Conservation (phyloP, 1,284 basidiomycete genomes). For the Heterobasidion parviporum region DNA sequence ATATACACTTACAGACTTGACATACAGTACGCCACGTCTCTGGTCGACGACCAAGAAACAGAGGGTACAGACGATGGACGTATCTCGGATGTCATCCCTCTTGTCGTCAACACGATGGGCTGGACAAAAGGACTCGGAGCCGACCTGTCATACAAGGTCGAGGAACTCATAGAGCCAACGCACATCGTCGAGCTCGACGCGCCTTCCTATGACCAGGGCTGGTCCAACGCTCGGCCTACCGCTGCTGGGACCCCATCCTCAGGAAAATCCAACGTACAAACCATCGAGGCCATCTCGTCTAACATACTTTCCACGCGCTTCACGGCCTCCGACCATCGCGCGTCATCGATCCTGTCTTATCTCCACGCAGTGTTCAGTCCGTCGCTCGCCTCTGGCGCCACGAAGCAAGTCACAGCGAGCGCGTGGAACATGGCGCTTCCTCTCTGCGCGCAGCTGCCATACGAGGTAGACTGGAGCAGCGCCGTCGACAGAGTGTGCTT, state of each 20-base stretch:
- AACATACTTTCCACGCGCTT: constrained; percentile 34
- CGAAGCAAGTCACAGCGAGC: constrained; percentile 23
- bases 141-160: constrained; percentile 68
- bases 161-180: constrained; percentile 57
- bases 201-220: constrained; percentile 12
- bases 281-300: constrained; percentile 28
- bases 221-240: neutral
- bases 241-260: neutral
- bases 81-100: constrained; percentile 57
- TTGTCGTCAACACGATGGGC: constrained; percentile 94
- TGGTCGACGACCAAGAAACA: constrained; percentile 16
- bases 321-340: constrained; percentile 69
- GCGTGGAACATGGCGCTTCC: constrained; percentile 68
- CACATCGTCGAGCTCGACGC: constrained; percentile 52
- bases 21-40: constrained; percentile 40
- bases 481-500: constrained; percentile 60
- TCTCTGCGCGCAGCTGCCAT: constrained; percentile 62
- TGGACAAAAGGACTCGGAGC: constrained; percentile 94
- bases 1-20: constrained; percentile 68
- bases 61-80: constrained; percentile 24
- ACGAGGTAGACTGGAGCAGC: constrained; percentile 47
- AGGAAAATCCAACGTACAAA: constrained; percentile 3
- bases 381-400: constrained; percentile 11
- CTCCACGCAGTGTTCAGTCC: constrained; percentile 58
- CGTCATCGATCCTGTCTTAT: constrained; percentile 73